A percentile compares a stretch with the other conserved stretches of the same genome.
phyloP scores from a whole-genome alignment of 805 yeast species.

The Starmerella gropengiesseri region DNA sequence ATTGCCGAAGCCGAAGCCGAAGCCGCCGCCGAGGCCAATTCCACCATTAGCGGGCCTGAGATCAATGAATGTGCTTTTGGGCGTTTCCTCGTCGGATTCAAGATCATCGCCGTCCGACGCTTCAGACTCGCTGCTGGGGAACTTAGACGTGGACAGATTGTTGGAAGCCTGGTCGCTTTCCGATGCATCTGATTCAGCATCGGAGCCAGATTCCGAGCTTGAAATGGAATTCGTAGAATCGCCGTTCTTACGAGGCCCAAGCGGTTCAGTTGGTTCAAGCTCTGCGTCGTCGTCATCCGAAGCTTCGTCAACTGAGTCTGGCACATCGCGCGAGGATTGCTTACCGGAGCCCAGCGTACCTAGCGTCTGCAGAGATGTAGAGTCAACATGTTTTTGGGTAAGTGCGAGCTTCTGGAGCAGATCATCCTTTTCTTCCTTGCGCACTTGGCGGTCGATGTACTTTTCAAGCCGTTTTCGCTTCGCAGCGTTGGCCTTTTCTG shows the following conservation, averaged over 20 bases:
- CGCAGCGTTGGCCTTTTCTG: conserved; percentile 52
- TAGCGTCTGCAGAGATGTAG: conserved; percentile 56
- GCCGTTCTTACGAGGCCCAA: no score
- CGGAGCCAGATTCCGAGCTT: conserved; percentile 24
- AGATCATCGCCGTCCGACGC: background rate
- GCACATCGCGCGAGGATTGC: no score
- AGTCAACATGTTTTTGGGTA: conserved; percentile 48
- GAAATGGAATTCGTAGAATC: no score
- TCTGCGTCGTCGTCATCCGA: no score
- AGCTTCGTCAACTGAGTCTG: no score
- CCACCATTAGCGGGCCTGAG: conserved; percentile 41
- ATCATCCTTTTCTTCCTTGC: conserved; percentile 57
- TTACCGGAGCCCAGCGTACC: conserved; percentile 64
- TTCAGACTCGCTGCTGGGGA: background rate
- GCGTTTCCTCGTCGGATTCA: conserved; percentile 31
- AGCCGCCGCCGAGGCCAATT: conserved; percentile 37
- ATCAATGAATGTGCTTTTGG: conserved; percentile 43
- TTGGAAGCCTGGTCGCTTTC: conserved; percentile 22
- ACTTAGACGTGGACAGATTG: background rate
- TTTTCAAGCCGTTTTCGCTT: conserved; percentile 76
- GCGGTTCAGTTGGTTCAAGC: no score
- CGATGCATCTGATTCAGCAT: conserved; percentile 24
- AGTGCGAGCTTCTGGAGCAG: conserved; percentile 57
- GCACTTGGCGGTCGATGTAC: conserved; percentile 42
- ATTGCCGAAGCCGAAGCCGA: conserved; percentile 20